These are phyloP conservation scores for Canavalia ensiformis DNA, from an alignment of 306 rosid genomes.

Conservation along the genomic window DNA sequence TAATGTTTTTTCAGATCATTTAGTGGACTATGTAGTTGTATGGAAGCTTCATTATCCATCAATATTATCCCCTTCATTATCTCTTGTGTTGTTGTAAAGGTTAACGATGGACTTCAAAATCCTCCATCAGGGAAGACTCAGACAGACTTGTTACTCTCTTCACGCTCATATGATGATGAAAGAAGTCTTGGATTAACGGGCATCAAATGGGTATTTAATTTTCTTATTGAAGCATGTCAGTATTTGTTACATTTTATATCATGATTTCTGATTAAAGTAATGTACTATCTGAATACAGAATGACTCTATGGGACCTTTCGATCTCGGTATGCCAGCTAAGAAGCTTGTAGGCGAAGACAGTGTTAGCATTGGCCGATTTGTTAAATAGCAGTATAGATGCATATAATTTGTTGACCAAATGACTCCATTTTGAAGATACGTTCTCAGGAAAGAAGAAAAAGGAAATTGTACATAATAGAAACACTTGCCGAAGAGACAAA, in stretches of 20 bases:
- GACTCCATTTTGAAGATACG: conserved; percentile 32
- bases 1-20: not conserved
- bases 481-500: conserved; percentile 9
- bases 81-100: conserved; percentile 56
- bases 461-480: conserved; percentile 45
- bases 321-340: conserved; percentile 73
- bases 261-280: conserved; percentile 32
- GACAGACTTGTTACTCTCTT: conserved; percentile 55
- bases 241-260: conserved; percentile 17
- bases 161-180: conserved; percentile 64
- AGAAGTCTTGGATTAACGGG: conserved; percentile 83
- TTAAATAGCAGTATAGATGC: conserved; percentile 58
- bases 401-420: conserved; percentile 32
- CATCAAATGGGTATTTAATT: conserved; percentile 82
- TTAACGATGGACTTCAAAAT: conserved; percentile 51
- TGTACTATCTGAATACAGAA: conserved; percentile 57
- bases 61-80: conserved; percentile 11
- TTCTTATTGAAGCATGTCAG: conserved; percentile 16
- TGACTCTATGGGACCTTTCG: conserved; percentile 87
- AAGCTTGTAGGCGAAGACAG: conserved; percentile 62
- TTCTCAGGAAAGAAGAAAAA: conserved; percentile 34
- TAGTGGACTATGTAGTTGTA: conserved; percentile 33
- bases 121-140: conserved; percentile 55
- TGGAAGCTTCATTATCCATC: conserved; percentile 32
- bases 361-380: conserved; percentile 58